Evolutionary conservation across 306 rosid genomes (phyloP), one percentile per base, ranked within the genome.

Genomic region (Gleditsia sinensis): DNA sequence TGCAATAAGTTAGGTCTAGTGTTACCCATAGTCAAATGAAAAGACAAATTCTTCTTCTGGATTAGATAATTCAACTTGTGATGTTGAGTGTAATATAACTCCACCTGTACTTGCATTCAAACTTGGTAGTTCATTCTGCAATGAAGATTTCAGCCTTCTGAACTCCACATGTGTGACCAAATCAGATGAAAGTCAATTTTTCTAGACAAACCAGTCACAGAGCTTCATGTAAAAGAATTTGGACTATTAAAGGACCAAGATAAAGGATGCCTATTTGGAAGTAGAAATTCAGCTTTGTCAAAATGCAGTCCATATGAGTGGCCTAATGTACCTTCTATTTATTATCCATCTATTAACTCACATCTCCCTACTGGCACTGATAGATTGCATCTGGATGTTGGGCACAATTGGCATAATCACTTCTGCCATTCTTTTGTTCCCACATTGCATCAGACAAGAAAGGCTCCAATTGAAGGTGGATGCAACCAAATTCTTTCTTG

Each of bases 341-440:
- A 89, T 80, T 86, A 87, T 77, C 92, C 96, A 60, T 84, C 92
- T 55, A 79, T 83, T 71, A 84, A 89, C 80, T 81, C 97, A 9
- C 92, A 87, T 82, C 88, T 91, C 74, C 98, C 93, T 64, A 90
- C 90, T 57, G 97, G 96, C 62, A 89, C 98, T 42, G 98, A 93
- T 72, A 89, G 98, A 54, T 81, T 93, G 87, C 97, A 93, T 88
- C 84, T 93, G 71, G 98, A 93, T 86, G 98, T 85, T 73, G 93
- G 97, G 82, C 91, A 84, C 57, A 85, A 93, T 83, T 93, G 98
- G 98, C 97, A 93, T 75, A 89, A 85, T 78, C 97, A 91, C 79
- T 92, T 92, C 61, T 91, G 84, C 73, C 97, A 88, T 42, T 87
- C 98, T 49, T 87, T 89, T 74, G 74, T 85, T 71, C 93, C 96